A percentile compares a stretch with the other conserved stretches of the same genome.
phyloP scores from a whole-genome alignment of 2,329 filamentous ascomycete species.

The Hypoxylon sp. region DNA sequence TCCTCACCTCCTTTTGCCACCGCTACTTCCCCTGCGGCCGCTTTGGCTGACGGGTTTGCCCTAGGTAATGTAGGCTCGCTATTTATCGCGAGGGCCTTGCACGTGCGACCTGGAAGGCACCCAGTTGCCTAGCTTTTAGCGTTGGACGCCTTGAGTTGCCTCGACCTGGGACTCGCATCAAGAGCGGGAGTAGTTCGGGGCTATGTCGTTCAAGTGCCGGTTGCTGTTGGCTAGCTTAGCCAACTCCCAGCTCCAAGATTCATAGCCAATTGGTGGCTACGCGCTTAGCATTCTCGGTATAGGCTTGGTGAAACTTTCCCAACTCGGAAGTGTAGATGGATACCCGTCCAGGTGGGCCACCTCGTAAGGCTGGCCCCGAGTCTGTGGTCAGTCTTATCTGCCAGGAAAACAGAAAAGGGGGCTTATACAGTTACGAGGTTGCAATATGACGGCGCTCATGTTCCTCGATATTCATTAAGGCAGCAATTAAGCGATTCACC shows the following conservation, averaged over 20 bases:
- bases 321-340: not conserved
- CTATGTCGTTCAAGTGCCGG: conserved; percentile 16
- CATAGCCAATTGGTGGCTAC: conserved; percentile 5
- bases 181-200: not conserved
- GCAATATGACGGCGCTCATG: conserved; percentile 7
- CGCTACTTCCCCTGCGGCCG: conserved; percentile 23
- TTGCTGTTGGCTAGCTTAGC: conserved; percentile 4
- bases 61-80: conserved; percentile 24
- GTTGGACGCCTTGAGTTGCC: conserved; percentile 18
- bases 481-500: conserved; percentile 15
- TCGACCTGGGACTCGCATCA: conserved; percentile 1
- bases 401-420: conserved; percentile 10
- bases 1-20: conserved; percentile 19
- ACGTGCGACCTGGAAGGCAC: conserved; percentile 18
- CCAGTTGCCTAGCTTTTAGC: conserved; percentile 27
- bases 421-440: not conserved
- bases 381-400: conserved; percentile 9
- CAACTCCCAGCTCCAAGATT: not conserved
- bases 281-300: conserved; percentile 31
- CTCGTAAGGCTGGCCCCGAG: conserved; percentile 10
- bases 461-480: conserved; percentile 5
- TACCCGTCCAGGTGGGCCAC: not conserved
- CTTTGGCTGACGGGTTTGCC: conserved; percentile 33
- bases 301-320: conserved; percentile 18
- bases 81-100: conserved; percentile 3